phyloP scores from a whole-genome alignment of 2,329 filamentous ascomycete genomes.

The Ophiocordyceps camponoti-rufipedis region DNA sequence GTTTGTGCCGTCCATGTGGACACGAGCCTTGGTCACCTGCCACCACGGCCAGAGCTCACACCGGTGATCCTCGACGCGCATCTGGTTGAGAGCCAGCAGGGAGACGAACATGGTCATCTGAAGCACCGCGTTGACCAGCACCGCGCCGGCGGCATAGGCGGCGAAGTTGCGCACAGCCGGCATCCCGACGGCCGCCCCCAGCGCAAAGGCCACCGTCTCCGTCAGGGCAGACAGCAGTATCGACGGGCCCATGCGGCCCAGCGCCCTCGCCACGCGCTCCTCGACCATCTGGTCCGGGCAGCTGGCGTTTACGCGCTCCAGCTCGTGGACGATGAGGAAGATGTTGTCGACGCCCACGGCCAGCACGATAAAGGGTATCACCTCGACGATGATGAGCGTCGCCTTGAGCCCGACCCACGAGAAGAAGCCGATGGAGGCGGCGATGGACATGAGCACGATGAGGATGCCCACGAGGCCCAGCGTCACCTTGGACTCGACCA shows the following conservation, averaged over 20 bases:
- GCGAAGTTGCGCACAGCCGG: constrained; percentile 96
- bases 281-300: constrained; percentile 80
- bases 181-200: constrained; percentile 93
- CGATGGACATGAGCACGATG: constrained; percentile 95
- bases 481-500: constrained; percentile 94
- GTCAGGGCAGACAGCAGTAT: constrained; percentile 91
- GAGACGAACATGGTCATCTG: constrained; percentile 97
- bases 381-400: constrained; percentile 93
- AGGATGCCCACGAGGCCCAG: constrained; percentile 86
- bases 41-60: constrained; percentile 88
- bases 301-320: constrained; percentile 83
- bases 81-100: constrained; percentile 78
- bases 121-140: constrained; percentile 90
- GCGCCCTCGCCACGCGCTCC: constrained; percentile 64
- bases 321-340: constrained; percentile 95
- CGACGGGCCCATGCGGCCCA: constrained; percentile 94
- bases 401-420: constrained; percentile 85
- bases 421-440: constrained; percentile 85
- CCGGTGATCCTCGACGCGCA: constrained; percentile 69
- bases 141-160: constrained; percentile 85
- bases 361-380: constrained; percentile 92
- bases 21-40: constrained; percentile 55
- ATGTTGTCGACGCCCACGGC: constrained; percentile 98
- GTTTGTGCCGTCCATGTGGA: constrained; percentile 41
- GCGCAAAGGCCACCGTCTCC: constrained; percentile 81